These are phyloP conservation scores for Saccharum spontaneum DNA, from an alignment of 176 grass and related monocot genomes.

Conservation along the genomic window DNA sequence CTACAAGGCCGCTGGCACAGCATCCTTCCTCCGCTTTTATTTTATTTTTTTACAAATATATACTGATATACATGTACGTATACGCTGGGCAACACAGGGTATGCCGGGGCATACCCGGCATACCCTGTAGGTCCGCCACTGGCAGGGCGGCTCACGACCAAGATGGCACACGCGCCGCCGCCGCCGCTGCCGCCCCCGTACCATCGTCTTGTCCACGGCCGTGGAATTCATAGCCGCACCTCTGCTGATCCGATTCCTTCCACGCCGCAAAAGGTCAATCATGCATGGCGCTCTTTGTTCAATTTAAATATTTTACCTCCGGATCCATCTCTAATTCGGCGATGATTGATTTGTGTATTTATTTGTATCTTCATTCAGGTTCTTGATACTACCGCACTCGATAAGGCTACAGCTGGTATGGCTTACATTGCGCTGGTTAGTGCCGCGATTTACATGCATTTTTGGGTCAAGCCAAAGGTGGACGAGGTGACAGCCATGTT, in stretches of 20 bases:
- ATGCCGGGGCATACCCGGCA: no score
- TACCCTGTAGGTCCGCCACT: no score
- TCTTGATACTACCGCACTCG: neutral
- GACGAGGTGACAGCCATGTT: rapidly evolving
- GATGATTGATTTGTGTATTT: no score
- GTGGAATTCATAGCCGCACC: neutral
- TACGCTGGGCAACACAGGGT: no score
- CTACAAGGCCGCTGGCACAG: no score
- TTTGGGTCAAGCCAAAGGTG: no score
- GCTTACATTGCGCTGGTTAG: neutral
- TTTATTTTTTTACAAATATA: no score
- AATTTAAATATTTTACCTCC: neutral
- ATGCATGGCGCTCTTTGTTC: neutral
- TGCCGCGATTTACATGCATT: neutral
- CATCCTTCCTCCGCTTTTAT: no score
- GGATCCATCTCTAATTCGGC: no score
- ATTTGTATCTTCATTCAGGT: neutral
- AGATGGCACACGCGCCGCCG: neutral
- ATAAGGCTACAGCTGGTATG: neutral
- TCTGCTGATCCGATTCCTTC: constrained; percentile 39
- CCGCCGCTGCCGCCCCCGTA: neutral
- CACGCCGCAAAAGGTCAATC: neutral
- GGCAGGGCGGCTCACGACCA: no score
- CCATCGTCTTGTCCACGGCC: neutral
- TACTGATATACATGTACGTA: no score